These are phyloP conservation scores for Wickerhamomyces canadensis DNA, from an alignment of 805 yeast genomes.

Conservation along the genomic window DNA sequence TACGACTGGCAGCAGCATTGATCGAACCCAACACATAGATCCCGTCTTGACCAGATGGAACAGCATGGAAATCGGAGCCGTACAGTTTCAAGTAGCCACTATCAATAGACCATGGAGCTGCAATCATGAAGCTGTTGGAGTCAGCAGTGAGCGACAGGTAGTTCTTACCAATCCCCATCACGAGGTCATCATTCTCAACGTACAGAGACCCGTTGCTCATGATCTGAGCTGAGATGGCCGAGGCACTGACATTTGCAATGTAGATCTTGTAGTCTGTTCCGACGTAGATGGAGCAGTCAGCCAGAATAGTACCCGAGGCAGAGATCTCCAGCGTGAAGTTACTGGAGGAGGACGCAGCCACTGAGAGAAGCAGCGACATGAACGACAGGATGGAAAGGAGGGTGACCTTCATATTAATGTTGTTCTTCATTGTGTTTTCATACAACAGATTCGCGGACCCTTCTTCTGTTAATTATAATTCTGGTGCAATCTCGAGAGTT, in stretches of 20 bases:
- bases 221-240: slow-evolving; percentile 1
- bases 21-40: slow-evolving; percentile 13
- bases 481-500: too few relatives aligned
- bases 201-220: slow-evolving; percentile 8
- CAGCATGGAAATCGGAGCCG: slow-evolving; percentile 16
- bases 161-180: slow-evolving; percentile 18
- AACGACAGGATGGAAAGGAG: too few relatives aligned
- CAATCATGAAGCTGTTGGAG: slow-evolving; percentile 6
- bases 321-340: slow-evolving; percentile 5
- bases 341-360: too few relatives aligned
- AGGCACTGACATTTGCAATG: slow-evolving; percentile 3
- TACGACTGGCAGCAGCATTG: slow-evolving; percentile 14
- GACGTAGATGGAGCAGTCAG: slow-evolving; percentile 18
- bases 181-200: slow-evolving; percentile 1
- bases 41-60: slow-evolving; percentile 14
- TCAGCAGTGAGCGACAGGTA: slow-evolving; percentile 7
- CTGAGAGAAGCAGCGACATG: too few relatives aligned
- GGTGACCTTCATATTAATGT: background rate
- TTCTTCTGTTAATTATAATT: too few relatives aligned
- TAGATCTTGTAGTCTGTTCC: slow-evolving; percentile 7
- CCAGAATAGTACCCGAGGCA: slow-evolving; percentile 15
- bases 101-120: slow-evolving; percentile 11
- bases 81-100: slow-evolving; percentile 14
- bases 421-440: too few relatives aligned
- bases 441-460: too few relatives aligned